A percentile compares a stretch with the other conserved stretches of the same genome.
Conservation (phyloP, 768 basidiomycete species). For the Agaricus blazei region DNA sequence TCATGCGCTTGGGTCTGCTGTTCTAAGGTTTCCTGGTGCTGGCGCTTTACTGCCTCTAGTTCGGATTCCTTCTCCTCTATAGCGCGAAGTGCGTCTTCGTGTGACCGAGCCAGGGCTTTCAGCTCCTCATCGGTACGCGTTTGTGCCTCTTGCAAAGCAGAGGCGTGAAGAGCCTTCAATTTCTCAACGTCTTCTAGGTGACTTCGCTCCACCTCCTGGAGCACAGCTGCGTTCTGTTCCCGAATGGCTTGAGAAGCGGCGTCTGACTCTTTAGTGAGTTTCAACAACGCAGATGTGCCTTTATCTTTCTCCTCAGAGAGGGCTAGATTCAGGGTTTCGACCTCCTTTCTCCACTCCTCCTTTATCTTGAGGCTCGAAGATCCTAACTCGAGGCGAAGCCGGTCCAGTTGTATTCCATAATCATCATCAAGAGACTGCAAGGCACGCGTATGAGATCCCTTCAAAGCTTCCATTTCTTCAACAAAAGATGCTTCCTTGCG, state of each 20-base stretch:
- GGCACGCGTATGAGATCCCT: constrained; percentile 53
- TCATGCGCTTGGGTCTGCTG: constrained; percentile 27
- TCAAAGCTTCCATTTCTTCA: constrained; percentile 62
- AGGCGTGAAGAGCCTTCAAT: constrained; percentile 44
- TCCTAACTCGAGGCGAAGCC: constrained; percentile 57
- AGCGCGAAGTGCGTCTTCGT: constrained; percentile 32
- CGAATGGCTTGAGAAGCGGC: constrained; percentile 24
- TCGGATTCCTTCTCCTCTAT: constrained; percentile 39
- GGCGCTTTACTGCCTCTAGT: constrained; percentile 32
- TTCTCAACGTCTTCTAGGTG: constrained; percentile 52
- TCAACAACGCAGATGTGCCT: constrained; percentile 21
- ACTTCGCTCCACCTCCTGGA: constrained; percentile 49
- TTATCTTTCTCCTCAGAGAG: constrained; percentile 43
- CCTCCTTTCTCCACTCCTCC: constrained; percentile 48
- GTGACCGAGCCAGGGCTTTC: constrained; percentile 29
- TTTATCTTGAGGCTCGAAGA: constrained; percentile 45
- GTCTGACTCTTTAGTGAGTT: constrained; percentile 12
- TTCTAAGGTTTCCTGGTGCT: constrained; percentile 30
- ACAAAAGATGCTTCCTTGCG: constrained; percentile 62
- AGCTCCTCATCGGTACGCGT: constrained; percentile 23
- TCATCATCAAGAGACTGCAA: constrained; percentile 58
- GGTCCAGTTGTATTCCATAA: constrained; percentile 52
- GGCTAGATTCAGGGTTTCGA: constrained; percentile 41
- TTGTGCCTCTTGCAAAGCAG: constrained; percentile 27
- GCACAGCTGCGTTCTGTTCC: constrained; percentile 50